These are phyloP conservation scores for Xylaria sp. DNA, from an alignment of 2,329 filamentous ascomycete genomes.

Conservation along the genomic window DNA sequence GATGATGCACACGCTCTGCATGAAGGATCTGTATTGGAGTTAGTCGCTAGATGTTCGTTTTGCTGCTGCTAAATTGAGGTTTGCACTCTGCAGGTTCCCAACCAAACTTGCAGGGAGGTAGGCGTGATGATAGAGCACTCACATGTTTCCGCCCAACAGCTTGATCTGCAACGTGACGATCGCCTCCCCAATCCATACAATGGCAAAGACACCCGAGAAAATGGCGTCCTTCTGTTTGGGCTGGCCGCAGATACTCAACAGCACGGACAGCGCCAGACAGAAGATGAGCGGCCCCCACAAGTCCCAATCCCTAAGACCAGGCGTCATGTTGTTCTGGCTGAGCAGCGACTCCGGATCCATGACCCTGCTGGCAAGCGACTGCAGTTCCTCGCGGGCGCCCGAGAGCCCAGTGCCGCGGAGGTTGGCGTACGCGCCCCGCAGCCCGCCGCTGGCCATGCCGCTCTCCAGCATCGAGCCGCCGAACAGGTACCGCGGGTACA, in stretches of 20 bases:
- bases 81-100: background rate
- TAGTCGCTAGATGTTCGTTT: constrained; percentile 34
- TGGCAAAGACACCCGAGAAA: constrained; percentile 95
- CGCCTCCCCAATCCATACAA: constrained; percentile 96
- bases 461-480: constrained; percentile 72
- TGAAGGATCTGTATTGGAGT: constrained; percentile 79
- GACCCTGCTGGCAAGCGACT: constrained; percentile 69
- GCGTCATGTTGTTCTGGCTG: constrained; percentile 78
- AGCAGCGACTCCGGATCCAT: constrained; percentile 72
- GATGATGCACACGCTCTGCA: constrained; percentile 97
- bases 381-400: constrained; percentile 71
- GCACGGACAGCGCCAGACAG: constrained; percentile 86
- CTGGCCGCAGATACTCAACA: constrained; percentile 85
- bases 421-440: constrained; percentile 71
- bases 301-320: constrained; percentile 95
- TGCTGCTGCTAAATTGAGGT: constrained; percentile 6
- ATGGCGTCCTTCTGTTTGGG: constrained; percentile 86
- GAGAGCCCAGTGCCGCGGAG: constrained; percentile 68
- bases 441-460: constrained; percentile 53
- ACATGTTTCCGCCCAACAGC: constrained; percentile 96
- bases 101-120: constrained; percentile 1
- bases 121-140: constrained; percentile 55
- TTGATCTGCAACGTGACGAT: constrained; percentile 99
- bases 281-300: constrained; percentile 97
- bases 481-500: constrained; percentile 94